Base-by-base conservation (phyloP, 305 asterid genomes). In the Fraxinus xanthoxyloides region DNA sequence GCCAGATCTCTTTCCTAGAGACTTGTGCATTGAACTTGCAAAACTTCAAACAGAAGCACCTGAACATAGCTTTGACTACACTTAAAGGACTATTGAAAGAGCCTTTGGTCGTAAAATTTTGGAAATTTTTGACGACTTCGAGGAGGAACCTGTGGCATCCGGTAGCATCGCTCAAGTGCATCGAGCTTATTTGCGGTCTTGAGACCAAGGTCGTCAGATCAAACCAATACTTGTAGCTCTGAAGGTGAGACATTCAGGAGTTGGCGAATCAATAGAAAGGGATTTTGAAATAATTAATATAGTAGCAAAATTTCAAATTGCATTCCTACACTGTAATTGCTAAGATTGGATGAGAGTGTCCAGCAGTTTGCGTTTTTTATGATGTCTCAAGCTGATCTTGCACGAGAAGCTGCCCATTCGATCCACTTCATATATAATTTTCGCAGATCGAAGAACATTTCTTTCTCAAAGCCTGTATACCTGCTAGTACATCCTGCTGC, bases 311-410 rank as follows among this genome's bases (percentile, higher is more conserved):
- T 88, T 32, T 94, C 98, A 51, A 88, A 81, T 75, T 83, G 85
- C 78, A 87, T 96, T 46, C 98, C 99, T 51, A 88, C 93, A 4
- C 86, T 96, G 72, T 86, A 86, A 70, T 96, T 98, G 98, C 85
- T 96, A 89, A 93, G 99, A 87, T 87, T 96, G 90, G 98, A 94
- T 82, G 99, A 96, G 84, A 92, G 98, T 67, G 94, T 94, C 31
- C 92, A 90, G 88, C 99, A 94, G 82, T 94, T 96, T 87, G 92
- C 93, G 9, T 97, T 90, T 76, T 96, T 94, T 89, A 96, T 96
- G 99, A 93, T 93, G 97, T 92, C 97, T 76, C 98, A 96, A 94
- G 98, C 94, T 48, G 99, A 94, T 84, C 97, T 94, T 85, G 94
- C 98, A 67, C 87, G 98, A 54, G 99, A 96, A 90, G 99, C 98